Evolutionary conservation across 257 asterid genomes (phyloP), one percentile per base, ranked within the genome.

Genomic region (Paraleonurus japonicus): DNA sequence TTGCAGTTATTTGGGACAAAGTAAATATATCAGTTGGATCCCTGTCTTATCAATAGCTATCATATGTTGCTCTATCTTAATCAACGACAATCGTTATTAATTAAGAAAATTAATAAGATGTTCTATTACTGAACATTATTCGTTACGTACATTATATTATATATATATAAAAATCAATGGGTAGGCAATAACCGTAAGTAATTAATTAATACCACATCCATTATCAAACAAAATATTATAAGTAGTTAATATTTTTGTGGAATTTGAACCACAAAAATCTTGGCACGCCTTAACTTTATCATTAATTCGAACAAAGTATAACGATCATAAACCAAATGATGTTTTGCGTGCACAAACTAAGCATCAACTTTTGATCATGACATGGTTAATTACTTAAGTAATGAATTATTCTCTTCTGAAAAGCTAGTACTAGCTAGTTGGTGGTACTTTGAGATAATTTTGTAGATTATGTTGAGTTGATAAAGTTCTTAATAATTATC

Each of bases 1-100:
- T 58, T 68, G 75, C 75, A 69, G 60, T 50, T 61, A 61, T 55
- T 33, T 69, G 72, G 60, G 80, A 76, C 76, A 76, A 27, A 27
- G 55, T 60, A 60, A 59, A 58, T 43, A 43, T 43, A 59, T 33
- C 43, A 45, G 39, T 62, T 69, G 61, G 47, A 35, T 51, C 68
- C 51, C 24, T 39, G 55, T 78, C 81, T 53, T 15, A 60, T 67
- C 67, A 47, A 9, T 8, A 7, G 11, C 1, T 28, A 6, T 32
- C 50, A 33, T 28, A 37, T 24, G 45, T 9, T 75, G 33, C 48
- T 68, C 70, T 65, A 68, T 68, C 75, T 75, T 75, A 75, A 61
- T 75, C 61, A 35, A 3, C 26, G 15, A 11, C 19, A n/a, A 50
- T 72, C 3, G 33, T 35, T 45, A 15, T n/a, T 60, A 19, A 33